phyloP scores from a whole-genome alignment of 2,329 filamentous ascomycete genomes.

The Fusarium sambucinum region DNA sequence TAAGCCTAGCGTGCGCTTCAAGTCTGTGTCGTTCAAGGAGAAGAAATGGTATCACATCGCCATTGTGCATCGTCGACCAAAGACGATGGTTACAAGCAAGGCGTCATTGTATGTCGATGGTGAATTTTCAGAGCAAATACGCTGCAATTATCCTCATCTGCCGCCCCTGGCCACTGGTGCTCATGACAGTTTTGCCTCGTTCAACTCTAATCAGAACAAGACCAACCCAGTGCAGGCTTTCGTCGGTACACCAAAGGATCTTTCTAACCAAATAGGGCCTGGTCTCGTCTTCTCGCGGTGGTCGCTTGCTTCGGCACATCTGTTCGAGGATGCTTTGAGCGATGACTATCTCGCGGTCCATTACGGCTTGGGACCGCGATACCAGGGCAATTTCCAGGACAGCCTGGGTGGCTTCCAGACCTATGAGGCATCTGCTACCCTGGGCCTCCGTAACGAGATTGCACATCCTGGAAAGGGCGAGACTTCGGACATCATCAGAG shows the following conservation, averaged over 20 bases:
- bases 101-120: constrained; percentile 92
- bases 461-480: constrained; percentile 91
- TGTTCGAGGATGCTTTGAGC: constrained; percentile 88
- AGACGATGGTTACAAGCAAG: constrained; percentile 79
- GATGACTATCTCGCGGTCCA: constrained; percentile 94
- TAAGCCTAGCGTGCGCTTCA: constrained; percentile 93
- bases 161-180: constrained; percentile 74
- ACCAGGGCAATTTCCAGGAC: constrained; percentile 97
- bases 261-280: constrained; percentile 80
- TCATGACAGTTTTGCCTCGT: constrained; percentile 77
- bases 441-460: constrained; percentile 92
- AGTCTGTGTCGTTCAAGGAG: constrained; percentile 80
- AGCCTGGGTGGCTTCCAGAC: constrained; percentile 96
- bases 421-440: constrained; percentile 89
- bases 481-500: constrained; percentile 88
- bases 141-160: constrained; percentile 85
- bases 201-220: constrained; percentile 69
- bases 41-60: constrained; percentile 93
- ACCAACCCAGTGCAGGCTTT: constrained; percentile 87
- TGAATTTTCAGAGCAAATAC: constrained; percentile 92
- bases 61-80: constrained; percentile 84
- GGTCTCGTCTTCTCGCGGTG: constrained; percentile 82
- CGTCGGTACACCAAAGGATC: constrained; percentile 88
- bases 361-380: constrained; percentile 87
- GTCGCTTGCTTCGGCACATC: constrained; percentile 89